Base-by-base conservation (phyloP, 768 basidiomycete genomes). In the Amanita pseudoporphyria region DNA sequence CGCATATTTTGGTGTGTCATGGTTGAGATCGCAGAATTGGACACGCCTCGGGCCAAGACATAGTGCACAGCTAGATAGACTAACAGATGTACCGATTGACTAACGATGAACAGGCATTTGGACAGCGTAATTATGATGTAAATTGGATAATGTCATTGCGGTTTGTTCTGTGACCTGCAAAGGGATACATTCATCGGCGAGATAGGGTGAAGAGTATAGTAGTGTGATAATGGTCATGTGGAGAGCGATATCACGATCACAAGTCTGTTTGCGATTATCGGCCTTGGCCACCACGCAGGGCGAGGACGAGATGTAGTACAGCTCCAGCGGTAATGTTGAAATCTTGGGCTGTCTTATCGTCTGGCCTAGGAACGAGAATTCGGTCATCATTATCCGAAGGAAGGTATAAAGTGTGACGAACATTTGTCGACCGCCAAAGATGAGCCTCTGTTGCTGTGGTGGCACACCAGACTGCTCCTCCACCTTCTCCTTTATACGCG, bases 381-480 rank as follows among this genome's bases (percentile, higher is more conserved):
- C 3, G 19, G 1, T 40, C 13, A 28, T 4, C 7, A 28, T 28
- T 7, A 4, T 28, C 26, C 26, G 7, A 7, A 28, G 28, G n/a
- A 35, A 41, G 7, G 13, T 18, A 30, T 18, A 35, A 10, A 5
- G 13, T 35, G 16, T 22, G 21, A 70, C 79, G 67, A 66, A 97
- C 95, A 97, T 84, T 63, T 96, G 94, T 61, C 93, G 81, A 30
- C 95, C 95, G 60, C 79, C 68, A 64, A 84, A 96, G 64, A 98
- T 98, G 60, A 98, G 67, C 51, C 95, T 81, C 66, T 98, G 95
- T 66, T 98, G 95, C 37, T 75, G 88, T 53, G 95, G 95, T 19
- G 95, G 95, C 36, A 98, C 95, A 56, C 95, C 95, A 5, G 92
- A 93, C 69, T 97, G 94, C 71, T 97, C 94, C 66, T 98, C 95